These are phyloP conservation scores for Myxozyma neglecta DNA, from an alignment of 805 yeast species.

Conservation along the genomic window DNA sequence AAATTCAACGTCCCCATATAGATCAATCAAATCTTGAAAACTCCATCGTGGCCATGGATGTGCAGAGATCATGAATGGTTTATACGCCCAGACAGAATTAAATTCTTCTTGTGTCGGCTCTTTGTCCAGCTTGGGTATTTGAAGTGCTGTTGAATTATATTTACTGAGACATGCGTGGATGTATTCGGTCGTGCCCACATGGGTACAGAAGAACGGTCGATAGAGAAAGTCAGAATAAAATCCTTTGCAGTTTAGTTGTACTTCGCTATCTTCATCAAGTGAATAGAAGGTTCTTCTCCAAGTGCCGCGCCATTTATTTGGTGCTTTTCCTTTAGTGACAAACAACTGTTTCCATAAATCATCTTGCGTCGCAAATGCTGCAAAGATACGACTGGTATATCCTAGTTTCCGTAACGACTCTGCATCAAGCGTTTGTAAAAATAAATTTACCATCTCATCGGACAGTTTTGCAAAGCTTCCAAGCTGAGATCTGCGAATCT, in stretches of 20 bases:
- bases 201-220: constrained; percentile 80
- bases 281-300: constrained; percentile 69
- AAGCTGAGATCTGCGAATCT: constrained; percentile 39
- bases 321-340: constrained; percentile 34
- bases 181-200: constrained; percentile 54
- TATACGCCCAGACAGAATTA: constrained; percentile 47
- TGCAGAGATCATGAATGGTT: constrained; percentile 64
- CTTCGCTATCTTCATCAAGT: constrained; percentile 43
- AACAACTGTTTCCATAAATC: constrained; percentile 76
- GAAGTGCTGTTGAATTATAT: constrained; percentile 40
- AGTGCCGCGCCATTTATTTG: constrained; percentile 66
- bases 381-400: constrained; percentile 63
- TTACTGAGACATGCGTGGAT: constrained; percentile 52
- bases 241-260: constrained; percentile 46
- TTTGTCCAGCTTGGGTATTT: constrained; percentile 57
- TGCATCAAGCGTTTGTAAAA: constrained; percentile 52
- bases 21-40: constrained; percentile 47
- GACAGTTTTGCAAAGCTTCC: constrained; percentile 56
- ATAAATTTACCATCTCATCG: constrained; percentile 63
- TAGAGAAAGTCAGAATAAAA: constrained; percentile 78
- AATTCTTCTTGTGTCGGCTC: constrained; percentile 50
- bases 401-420: constrained; percentile 53
- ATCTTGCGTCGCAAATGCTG: constrained; percentile 72
- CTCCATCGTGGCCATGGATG: constrained; percentile 67
- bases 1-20: constrained; percentile 64